Percentiles rank a stretch among this genome's conserved stretches.
Evolutionary conservation across 1,139 yeast genomes (phyloP).

Genomic region (Pichia sp.): DNA sequence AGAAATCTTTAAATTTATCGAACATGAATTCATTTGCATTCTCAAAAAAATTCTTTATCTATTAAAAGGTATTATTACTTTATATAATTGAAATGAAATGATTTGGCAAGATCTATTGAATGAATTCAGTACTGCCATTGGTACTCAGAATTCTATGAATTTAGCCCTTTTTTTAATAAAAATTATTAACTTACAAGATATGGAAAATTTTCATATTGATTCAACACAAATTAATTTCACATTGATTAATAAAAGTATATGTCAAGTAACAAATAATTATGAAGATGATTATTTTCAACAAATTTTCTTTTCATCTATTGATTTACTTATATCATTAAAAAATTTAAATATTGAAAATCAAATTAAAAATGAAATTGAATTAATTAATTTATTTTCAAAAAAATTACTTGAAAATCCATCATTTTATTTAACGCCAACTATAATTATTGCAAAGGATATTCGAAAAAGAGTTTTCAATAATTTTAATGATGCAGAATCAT

Average conservation of each 20-base stretch:
- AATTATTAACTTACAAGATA: constrained; percentile 1
- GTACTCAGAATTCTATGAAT: constrained; percentile 5
- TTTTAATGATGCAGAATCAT: background rate
- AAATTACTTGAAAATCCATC: constrained; percentile 9
- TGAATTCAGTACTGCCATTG: background rate
- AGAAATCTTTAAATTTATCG: too few species aligned
- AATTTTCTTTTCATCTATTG: constrained; percentile 4
- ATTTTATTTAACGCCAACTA: constrained; percentile 8
- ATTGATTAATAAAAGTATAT: constrained; percentile 1
- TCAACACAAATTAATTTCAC: constrained; percentile 1
- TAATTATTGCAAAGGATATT: constrained; percentile 7
- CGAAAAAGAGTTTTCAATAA: constrained; percentile 2
- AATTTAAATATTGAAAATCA: background rate
- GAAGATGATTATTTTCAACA: constrained; percentile 8
- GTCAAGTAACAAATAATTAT: background rate
- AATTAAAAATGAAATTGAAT: constrained; percentile 3
- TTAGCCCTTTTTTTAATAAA: constrained; percentile 3
- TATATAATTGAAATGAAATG: background rate
- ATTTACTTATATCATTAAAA: constrained; percentile 1
- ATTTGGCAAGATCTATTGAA: constrained; percentile 6
- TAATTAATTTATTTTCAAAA: constrained; percentile 7
- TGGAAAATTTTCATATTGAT: constrained; percentile 2
- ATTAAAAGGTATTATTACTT: too few species aligned
- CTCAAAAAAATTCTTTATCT: too few species aligned
- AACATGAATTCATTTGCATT: too few species aligned